Base-by-base conservation (phyloP, 164 flowering plant genomes). In the Liriodendron chinense region DNA sequence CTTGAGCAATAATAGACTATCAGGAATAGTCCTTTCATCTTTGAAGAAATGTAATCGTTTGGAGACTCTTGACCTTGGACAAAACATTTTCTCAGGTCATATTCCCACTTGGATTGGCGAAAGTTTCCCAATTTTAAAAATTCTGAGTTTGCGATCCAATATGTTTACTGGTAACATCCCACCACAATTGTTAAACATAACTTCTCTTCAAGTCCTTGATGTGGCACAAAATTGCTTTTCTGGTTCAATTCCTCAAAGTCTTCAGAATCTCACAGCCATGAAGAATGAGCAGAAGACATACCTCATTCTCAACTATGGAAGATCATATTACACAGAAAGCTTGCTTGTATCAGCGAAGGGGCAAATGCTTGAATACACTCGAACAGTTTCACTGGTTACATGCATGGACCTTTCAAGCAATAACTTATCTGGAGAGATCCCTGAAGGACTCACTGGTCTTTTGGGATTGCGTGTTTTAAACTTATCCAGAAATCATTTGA, bases 241-340 rank as follows among this genome's bases (percentile, higher is more conserved):
- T 2, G 85, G 85, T 4, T 20, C 16, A 0, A 72, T 83, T 22
- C 86, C 84, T 10, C 34, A 47, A 9, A 62, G 72, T 26, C 12
- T 78, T 5, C 74, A 75, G 14, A 75, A 75, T 28, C 69, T 81
- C 47, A 81, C 26, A 16, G 76, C 71, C 9, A 74, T 81, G 74
- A 23, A 28, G 3, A 47, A 0, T 62, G 47, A 66, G 34, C 34
- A 28, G 1, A 28, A 28, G 34, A 14, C 2, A 0, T 20, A 8
- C 43, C 3, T 12, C 28, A 0, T 21, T 24, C 4, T 13, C 1
- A 7, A 3, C 7, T 18, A 22, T 3, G 14, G 3, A 23, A 9
- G 21, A 12, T 64, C 1, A 1, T 12, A 16, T 9, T 57, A 26
- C 9, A 12, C 26, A 7, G 47, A 26, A 5, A 61, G 12, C 9